Conservation (phyloP, 805 yeast species). For the Citeromyces nyonsensis region DNA sequence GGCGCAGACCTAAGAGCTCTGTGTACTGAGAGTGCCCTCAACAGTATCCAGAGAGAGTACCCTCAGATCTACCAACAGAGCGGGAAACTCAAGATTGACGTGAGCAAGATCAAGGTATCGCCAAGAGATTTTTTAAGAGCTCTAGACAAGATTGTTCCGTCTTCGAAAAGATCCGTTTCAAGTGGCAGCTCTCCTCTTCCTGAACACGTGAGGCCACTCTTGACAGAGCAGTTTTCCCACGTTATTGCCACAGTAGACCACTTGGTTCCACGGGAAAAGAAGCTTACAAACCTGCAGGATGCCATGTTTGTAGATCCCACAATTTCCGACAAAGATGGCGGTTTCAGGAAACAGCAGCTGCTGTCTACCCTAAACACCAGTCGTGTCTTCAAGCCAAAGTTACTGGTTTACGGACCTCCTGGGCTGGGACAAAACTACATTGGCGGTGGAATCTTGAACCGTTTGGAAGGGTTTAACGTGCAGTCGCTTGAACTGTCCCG, state of each 20-base stretch:
- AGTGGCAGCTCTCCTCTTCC: slow-evolving; percentile 70
- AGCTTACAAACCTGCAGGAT: slow-evolving; percentile 47
- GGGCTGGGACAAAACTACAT: slow-evolving; percentile 86
- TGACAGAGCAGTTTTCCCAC: slow-evolving; percentile 30
- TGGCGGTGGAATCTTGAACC: slow-evolving; percentile 66
- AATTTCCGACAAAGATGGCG: slow-evolving; percentile 40
- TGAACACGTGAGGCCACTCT: slow-evolving; percentile 45
- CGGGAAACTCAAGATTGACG: slow-evolving; percentile 62
- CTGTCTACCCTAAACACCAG: slow-evolving; percentile 21
- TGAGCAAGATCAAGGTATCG: slow-evolving; percentile 51
- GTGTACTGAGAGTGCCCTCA: slow-evolving; percentile 90
- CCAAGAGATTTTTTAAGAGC: slow-evolving; percentile 82
- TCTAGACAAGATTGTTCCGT: slow-evolving; percentile 76
- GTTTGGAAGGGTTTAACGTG: slow-evolving; percentile 79
- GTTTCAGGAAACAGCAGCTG: slow-evolving; percentile 56
- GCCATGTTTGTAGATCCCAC: slow-evolving; percentile 48
- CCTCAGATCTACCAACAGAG: slow-evolving; percentile 81
- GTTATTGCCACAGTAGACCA: slow-evolving; percentile 32
- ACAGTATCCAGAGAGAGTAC: slow-evolving; percentile 78
- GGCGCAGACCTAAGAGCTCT: slow-evolving; percentile 94
- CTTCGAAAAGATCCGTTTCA: slow-evolving; percentile 77
- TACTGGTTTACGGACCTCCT: slow-evolving; percentile 52
- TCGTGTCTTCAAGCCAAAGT: slow-evolving; percentile 69
- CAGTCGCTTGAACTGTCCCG: slow-evolving; percentile 75
- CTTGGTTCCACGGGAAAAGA: slow-evolving; percentile 46